These are phyloP conservation scores for Trichosanthes truncata DNA, from an alignment of 306 rosid species.

Conservation along the genomic window DNA sequence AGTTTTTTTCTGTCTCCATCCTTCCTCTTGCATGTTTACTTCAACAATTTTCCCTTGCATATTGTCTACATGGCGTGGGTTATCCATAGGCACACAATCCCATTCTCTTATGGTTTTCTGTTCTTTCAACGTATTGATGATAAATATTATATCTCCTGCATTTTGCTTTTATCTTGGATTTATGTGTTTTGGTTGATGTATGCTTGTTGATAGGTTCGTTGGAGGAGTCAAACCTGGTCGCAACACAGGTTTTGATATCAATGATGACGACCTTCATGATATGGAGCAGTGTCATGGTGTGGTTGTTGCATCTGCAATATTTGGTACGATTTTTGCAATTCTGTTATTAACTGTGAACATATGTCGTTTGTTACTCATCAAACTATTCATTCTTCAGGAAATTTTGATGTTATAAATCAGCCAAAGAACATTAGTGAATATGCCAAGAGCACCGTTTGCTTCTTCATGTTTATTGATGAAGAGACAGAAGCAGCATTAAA, in stretches of 20 bases:
- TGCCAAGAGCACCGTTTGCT: slow-evolving; percentile 69
- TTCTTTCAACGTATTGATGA: neutral
- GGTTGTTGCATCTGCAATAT: slow-evolving; percentile 91
- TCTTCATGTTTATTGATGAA: slow-evolving; percentile 81
- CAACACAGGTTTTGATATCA: slow-evolving; percentile 75
- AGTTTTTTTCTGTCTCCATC: slow-evolving; percentile 17
- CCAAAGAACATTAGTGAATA: slow-evolving; percentile 53
- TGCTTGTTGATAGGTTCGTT: slow-evolving; percentile 41
- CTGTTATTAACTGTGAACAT: slow-evolving; percentile 1
- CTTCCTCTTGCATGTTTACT: neutral
- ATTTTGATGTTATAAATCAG: slow-evolving; percentile 81
- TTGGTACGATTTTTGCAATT: slow-evolving; percentile 40
- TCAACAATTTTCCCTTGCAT: neutral
- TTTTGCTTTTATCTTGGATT: slow-evolving; percentile 14
- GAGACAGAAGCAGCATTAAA: slow-evolving; percentile 54
- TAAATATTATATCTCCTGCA: slow-evolving; percentile 7
- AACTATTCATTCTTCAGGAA: slow-evolving; percentile 38
- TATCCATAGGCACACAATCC: neutral
- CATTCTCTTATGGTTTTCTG: neutral
- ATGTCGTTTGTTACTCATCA: slow-evolving; percentile 13
- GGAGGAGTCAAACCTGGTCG: slow-evolving; percentile 69
- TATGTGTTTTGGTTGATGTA: slow-evolving; percentile 19
- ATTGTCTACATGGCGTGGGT: neutral
- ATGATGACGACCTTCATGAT: slow-evolving; percentile 53
- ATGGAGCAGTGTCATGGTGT: slow-evolving; percentile 83